Evolutionary conservation across 106 monocot species (phyloP).

Genomic region (Iris macrosiphon): DNA sequence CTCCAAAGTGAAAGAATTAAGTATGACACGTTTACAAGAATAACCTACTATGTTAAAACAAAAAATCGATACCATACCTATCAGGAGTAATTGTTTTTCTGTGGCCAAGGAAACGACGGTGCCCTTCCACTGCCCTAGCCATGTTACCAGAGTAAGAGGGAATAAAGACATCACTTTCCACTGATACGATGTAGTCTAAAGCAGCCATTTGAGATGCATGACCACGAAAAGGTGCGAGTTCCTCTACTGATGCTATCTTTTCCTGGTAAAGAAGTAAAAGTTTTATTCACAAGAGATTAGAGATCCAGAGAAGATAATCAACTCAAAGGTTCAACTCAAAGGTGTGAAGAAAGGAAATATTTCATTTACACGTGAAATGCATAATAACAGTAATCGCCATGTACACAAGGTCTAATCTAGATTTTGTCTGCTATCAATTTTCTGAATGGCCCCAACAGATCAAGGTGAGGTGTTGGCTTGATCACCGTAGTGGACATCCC

Average conservation of each 20-base stretch:
- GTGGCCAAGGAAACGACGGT: constrained; percentile 90
- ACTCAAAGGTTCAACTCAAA: too few relatives aligned
- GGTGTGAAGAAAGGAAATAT: too few relatives aligned
- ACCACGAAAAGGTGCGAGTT: constrained; percentile 61
- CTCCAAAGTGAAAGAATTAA: neutral
- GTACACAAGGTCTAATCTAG: too few relatives aligned
- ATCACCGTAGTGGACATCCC: too few relatives aligned
- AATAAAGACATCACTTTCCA: constrained; percentile 90
- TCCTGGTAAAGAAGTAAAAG: constrained; percentile 58
- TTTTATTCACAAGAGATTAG: too few relatives aligned
- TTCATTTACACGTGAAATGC: too few relatives aligned
- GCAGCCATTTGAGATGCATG: constrained; percentile 97
- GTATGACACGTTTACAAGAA: too few relatives aligned
- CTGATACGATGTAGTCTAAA: constrained; percentile 91
- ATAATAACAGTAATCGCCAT: too few relatives aligned
- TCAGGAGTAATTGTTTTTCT: constrained; percentile 85
- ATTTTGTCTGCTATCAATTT: too few relatives aligned
- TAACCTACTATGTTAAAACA: neutral
- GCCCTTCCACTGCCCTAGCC: constrained; percentile 89
- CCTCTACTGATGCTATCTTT: constrained; percentile 61
- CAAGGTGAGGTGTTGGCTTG: too few relatives aligned
- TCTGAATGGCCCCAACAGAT: too few relatives aligned
- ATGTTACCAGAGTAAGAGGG: constrained; percentile 96
- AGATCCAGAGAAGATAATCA: too few relatives aligned
- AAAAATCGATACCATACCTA: constrained; percentile 27